These are phyloP conservation scores for Gloeopeniophorella convolvens DNA, from an alignment of 768 basidiomycete species.

Conservation along the genomic window DNA sequence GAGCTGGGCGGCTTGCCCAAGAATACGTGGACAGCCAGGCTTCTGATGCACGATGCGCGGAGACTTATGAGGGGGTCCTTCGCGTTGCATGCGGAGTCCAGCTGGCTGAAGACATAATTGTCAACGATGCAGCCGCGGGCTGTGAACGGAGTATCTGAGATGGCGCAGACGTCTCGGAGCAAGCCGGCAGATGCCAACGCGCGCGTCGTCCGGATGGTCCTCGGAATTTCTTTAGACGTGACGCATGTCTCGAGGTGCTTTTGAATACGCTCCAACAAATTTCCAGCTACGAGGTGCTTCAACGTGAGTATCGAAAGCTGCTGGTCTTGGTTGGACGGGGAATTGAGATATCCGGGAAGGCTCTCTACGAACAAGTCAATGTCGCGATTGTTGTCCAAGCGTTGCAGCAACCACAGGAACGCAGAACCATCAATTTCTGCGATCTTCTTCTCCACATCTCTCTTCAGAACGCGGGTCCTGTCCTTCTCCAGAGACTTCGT, in stretches of 20 bases:
- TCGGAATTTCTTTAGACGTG: background rate
- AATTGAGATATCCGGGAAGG: too few species aligned
- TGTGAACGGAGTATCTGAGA: background rate
- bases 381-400: too few species aligned
- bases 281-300: background rate
- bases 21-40: background rate
- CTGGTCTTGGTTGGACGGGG: background rate
- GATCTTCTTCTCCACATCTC: too few species aligned
- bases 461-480: too few species aligned
- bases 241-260: background rate
- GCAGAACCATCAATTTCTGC: too few species aligned
- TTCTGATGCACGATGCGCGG: constrained; percentile 2
- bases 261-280: background rate
- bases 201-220: background rate
- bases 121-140: background rate
- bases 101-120: background rate
- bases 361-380: too few species aligned
- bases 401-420: too few species aligned
- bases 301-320: background rate
- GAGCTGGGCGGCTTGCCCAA: background rate
- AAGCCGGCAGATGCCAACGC: background rate
- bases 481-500: too few species aligned
- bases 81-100: background rate
- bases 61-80: background rate
- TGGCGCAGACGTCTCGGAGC: background rate